Evolutionary conservation across 768 basidiomycete genomes (phyloP), one percentile per base, ranked within the genome.

Genomic region (Lentinula sp.): DNA sequence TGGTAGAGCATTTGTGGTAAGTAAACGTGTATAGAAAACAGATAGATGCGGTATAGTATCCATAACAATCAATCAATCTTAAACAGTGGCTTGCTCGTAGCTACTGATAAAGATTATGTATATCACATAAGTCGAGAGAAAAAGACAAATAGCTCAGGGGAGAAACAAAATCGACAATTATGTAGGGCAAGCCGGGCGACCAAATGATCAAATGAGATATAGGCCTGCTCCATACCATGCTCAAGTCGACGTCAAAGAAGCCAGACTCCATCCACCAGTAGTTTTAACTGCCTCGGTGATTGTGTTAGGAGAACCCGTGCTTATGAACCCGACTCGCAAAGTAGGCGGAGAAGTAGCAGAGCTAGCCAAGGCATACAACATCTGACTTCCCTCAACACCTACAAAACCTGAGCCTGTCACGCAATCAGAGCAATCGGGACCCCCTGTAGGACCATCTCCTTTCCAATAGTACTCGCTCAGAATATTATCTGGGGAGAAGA

Each of bases 381-480:
- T 46, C 57, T 60, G 42, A 39, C 52, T 63, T n/a, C 53, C 54
- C 5, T 57, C 32, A 23, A 45, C 51, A 11, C 53, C 62, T 4
- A 55, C 35, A 23, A 46, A 63, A 15, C 28, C 32, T 35, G 28
- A 51, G 9, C 7, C 13, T 35, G 58, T 60, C 15, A 63, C 28
- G 39, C 62, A 63, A 8, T 52, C 58, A n/a, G 40, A 60, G 62
- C 62, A 63, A 39, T 42, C 40, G 6, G 62, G 37, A 3, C 62
- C 62, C 7, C 62, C 62, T 34, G 1, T 0, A 13, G 13, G 34
- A 32, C 15, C 48, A 43, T 50, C 54, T 3, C 18, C 37, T n/a
- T 4, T 51, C 54, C 62, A 63, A 34, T 56, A 55, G 16, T 55
- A 63, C 45, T 60, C 58, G 53, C 58, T 60, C 45, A 63, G 59